Conservation (phyloP, 345 rosid genomes). For the Pistacia atlantica region DNA sequence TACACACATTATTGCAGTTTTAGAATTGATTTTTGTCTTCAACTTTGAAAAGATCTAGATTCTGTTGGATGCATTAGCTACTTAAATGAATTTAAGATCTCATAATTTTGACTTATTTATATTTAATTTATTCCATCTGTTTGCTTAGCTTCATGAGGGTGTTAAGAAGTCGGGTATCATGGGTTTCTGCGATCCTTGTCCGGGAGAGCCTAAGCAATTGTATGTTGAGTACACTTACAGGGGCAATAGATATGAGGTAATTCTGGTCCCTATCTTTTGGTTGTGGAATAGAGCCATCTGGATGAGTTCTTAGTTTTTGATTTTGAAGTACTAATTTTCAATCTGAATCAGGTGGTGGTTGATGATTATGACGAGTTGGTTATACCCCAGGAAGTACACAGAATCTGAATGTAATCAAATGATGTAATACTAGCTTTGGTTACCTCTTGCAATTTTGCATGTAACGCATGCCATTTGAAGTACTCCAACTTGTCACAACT, state of each 20-base stretch:
- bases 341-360: constrained; percentile 49
- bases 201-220: constrained; percentile 77
- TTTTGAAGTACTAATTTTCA: constrained; percentile 1
- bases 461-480: constrained; percentile 24
- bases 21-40: too few species aligned
- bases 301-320: background rate
- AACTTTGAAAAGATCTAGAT: too few species aligned
- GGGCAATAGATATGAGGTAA: constrained; percentile 57
- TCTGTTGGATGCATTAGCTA: background rate
- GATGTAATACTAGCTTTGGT: constrained; percentile 11
- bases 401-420: constrained; percentile 28
- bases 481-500: background rate
- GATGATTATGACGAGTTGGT: constrained; percentile 70
- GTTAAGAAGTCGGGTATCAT: constrained; percentile 92
- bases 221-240: constrained; percentile 62
- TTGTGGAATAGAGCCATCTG: background rate
- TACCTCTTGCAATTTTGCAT: constrained; percentile 43
- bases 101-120: background rate
- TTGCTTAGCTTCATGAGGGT: constrained; percentile 81
- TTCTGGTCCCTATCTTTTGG: background rate
- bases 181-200: constrained; percentile 99
- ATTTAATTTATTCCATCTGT: constrained; percentile 9
- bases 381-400: constrained; percentile 66
- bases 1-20: too few species aligned
- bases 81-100: background rate